A percentile compares a stretch with the other conserved stretches of the same genome.
Conservation (phyloP, 2,329 filamentous ascomycete species). For the Aureobasidium pullulans region DNA sequence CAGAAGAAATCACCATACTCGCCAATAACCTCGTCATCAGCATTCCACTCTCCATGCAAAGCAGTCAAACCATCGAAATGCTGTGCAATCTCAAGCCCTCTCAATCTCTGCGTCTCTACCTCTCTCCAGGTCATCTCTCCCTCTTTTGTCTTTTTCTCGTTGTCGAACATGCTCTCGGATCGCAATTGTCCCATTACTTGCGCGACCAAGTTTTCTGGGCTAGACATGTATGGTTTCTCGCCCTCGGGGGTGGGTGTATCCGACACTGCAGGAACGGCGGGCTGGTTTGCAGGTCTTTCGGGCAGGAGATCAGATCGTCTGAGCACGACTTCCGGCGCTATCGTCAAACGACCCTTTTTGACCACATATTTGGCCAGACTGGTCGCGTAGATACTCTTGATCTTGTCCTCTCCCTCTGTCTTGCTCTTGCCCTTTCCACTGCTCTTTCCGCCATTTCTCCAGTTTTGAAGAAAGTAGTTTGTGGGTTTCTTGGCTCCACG, state of each 20-base stretch:
- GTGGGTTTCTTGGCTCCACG: slow-evolving; percentile 36
- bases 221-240: slow-evolving; percentile 20
- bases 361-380: slow-evolving; percentile 44
- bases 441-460: slow-evolving; percentile 26
- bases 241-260: slow-evolving; percentile 21
- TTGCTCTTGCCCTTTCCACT: background rate
- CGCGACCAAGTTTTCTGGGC: slow-evolving; percentile 20
- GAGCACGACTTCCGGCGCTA: slow-evolving; percentile 72
- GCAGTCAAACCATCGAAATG: slow-evolving; percentile 49
- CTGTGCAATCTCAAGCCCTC: slow-evolving; percentile 48
- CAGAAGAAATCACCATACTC: slow-evolving; percentile 32
- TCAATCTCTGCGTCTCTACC: slow-evolving; percentile 50
- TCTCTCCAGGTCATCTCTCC: slow-evolving; percentile 51
- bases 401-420: slow-evolving; percentile 24
- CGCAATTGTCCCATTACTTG: slow-evolving; percentile 18
- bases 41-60: slow-evolving; percentile 45
- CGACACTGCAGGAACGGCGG: slow-evolving; percentile 9
- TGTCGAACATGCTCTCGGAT: slow-evolving; percentile 1
- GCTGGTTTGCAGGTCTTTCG: slow-evolving; percentile 53
- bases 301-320: slow-evolving; percentile 68
- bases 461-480: slow-evolving; percentile 39
- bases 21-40: slow-evolving; percentile 36
- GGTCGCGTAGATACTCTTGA: slow-evolving; percentile 42
- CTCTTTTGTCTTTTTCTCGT: slow-evolving; percentile 19
- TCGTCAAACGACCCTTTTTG: slow-evolving; percentile 60